Percentiles rank a stretch among this genome's conserved stretches.
phyloP scores from a whole-genome alignment of 139 green algal genomes.

The Diplosphaera chodatii region DNA sequence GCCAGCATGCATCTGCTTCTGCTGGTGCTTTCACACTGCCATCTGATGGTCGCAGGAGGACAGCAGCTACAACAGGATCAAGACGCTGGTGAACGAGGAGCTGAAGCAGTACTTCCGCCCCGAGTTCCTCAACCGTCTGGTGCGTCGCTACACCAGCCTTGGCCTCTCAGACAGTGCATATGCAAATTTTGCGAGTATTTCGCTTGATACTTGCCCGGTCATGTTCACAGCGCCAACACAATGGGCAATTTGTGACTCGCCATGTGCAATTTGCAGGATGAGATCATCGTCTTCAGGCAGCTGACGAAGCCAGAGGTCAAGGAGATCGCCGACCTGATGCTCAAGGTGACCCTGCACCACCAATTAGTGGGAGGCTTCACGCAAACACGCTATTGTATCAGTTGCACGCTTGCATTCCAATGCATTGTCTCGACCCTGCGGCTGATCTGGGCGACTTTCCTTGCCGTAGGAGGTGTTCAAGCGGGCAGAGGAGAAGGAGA shows the following conservation, averaged over 20 bases:
- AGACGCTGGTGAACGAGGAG: slow-evolving; percentile 97
- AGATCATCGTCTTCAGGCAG: slow-evolving; percentile 99
- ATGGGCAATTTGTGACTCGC: too few species aligned
- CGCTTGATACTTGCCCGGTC: too few species aligned
- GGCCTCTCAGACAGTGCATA: too few species aligned
- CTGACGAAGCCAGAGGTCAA: slow-evolving; percentile 98
- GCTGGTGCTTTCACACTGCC: slow-evolving; percentile 8
- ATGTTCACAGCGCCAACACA: too few species aligned
- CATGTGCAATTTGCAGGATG: slow-evolving; percentile 65
- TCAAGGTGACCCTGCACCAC: too few species aligned
- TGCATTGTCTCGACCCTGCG: neutral
- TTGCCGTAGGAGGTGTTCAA: slow-evolving; percentile 71
- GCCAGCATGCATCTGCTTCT: too few species aligned
- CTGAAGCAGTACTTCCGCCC: slow-evolving; percentile 98
- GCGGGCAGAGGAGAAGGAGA: slow-evolving; percentile 90
- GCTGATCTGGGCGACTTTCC: too few species aligned
- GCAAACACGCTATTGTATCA: too few species aligned
- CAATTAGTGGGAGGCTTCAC: too few species aligned
- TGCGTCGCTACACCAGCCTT: neutral
- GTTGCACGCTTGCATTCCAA: slow-evolving; percentile 1
- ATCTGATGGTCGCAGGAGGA: slow-evolving; percentile 59
- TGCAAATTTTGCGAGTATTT: too few species aligned
- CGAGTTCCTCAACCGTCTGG: slow-evolving; percentile 93
- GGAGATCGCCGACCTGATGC: slow-evolving; percentile 98
- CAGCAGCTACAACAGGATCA: slow-evolving; percentile 88